A percentile compares a stretch with the other conserved stretches of the same genome.
These are phyloP conservation scores for Fraxinus pennsylvanica DNA, from an alignment of 257 asterid genomes.

Conservation along the genomic window DNA sequence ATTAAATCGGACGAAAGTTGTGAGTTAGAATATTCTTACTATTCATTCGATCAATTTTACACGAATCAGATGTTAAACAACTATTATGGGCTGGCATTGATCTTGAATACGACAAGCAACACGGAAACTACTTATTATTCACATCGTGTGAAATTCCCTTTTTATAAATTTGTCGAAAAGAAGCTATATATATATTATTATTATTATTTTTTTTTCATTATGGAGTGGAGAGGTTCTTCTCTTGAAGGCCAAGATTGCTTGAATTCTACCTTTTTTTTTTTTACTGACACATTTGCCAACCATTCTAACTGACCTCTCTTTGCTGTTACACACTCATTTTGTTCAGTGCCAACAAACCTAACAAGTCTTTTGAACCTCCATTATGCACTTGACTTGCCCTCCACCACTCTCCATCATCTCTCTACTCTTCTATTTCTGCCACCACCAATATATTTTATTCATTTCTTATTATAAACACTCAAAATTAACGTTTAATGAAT, in stretches of 20 bases:
- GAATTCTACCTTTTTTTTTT: slow-evolving; percentile 9
- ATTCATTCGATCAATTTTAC: neutral
- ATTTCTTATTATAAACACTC: no score
- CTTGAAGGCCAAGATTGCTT: slow-evolving; percentile 78
- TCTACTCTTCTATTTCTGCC: slow-evolving; percentile 2
- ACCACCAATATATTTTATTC: slow-evolving; percentile 26
- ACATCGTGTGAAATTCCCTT: no score
- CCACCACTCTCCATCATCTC: slow-evolving; percentile 36
- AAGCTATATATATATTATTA: no score
- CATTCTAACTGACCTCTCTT: slow-evolving; percentile 55
- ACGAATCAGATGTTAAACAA: no score
- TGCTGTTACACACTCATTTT: slow-evolving; percentile 87
- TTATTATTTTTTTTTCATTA: no score
- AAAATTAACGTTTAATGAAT: no score
- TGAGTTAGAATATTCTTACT: no score
- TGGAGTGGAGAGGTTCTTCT: slow-evolving; percentile 62
- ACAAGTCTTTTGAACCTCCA: slow-evolving; percentile 47
- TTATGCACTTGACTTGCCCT: slow-evolving; percentile 32
- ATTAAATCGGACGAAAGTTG: no score
- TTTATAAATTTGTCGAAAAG: no score
- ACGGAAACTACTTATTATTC: no score
- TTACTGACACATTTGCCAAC: slow-evolving; percentile 92
- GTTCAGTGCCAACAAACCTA: slow-evolving; percentile 63
- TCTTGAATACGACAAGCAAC: no score
- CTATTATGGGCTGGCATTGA: no score